phyloP scores from a whole-genome alignment of 257 asterid genomes.

The Linderniella brevidens region DNA sequence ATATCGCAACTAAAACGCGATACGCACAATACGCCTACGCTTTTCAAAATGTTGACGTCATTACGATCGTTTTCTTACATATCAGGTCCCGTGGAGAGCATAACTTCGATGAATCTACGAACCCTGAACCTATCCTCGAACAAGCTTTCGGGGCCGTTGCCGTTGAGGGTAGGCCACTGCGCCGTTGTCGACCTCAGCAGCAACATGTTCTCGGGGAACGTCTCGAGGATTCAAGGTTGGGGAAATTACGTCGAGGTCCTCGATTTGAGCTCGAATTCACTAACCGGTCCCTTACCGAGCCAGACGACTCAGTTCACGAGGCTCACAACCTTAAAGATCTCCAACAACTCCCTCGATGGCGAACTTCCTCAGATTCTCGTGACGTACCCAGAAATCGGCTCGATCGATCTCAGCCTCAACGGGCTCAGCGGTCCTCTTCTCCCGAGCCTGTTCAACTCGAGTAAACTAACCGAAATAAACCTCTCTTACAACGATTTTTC shows the following conservation, averaged over 20 bases:
- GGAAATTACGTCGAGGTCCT: conserved; percentile 58
- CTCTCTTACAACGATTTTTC: conserved; percentile 52
- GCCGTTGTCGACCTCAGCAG: conserved; percentile 56
- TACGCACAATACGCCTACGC: no score
- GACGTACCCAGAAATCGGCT: conserved; percentile 42
- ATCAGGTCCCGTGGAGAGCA: conserved; percentile 54
- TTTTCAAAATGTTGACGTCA: background rate
- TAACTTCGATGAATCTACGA: conserved; percentile 43
- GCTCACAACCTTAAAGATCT: conserved; percentile 51
- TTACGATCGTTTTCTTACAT: conserved; percentile 9
- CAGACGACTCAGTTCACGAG: conserved; percentile 64
- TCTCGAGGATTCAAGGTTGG: conserved; percentile 59
- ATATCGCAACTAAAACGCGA: no score
- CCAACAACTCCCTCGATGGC: conserved; percentile 73
- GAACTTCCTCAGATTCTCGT: conserved; percentile 38
- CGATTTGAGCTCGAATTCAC: conserved; percentile 55
- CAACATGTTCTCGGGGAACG: conserved; percentile 49
- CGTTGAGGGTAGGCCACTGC: conserved; percentile 51
- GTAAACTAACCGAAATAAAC: conserved; percentile 32
- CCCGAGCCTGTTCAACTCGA: conserved; percentile 41
- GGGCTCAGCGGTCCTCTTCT: conserved; percentile 39
- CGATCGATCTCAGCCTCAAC: conserved; percentile 53
- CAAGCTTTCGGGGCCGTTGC: conserved; percentile 63
- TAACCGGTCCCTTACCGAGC: conserved; percentile 36
- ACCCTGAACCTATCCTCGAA: conserved; percentile 55